A percentile compares a stretch with the other conserved stretches of the same genome.
phyloP scores from a whole-genome alignment of 805 yeast genomes.

The Pichia membranifaciens region DNA sequence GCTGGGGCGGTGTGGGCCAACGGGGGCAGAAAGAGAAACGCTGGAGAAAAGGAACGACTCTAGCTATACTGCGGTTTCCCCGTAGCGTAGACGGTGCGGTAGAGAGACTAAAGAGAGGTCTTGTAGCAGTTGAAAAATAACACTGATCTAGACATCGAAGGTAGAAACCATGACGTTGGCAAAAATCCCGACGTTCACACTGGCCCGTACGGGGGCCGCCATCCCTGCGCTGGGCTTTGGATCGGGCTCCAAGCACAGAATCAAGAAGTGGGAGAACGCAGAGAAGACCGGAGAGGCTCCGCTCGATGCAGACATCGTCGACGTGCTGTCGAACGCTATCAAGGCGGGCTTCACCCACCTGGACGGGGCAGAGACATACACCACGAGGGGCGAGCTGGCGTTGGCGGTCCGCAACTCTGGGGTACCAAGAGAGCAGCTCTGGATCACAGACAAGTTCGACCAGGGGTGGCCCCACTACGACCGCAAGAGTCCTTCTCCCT shows the following conservation, averaged over 20 bases:
- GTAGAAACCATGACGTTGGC: neutral
- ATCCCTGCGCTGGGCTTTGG: constrained; percentile 45
- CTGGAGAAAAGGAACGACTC: too few species aligned
- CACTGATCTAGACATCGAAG: too few species aligned
- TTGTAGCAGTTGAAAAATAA: too few species aligned
- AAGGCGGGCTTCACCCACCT: constrained; percentile 50
- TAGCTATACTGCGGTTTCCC: too few species aligned
- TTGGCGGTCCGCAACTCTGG: constrained; percentile 43
- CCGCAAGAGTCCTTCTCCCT: constrained; percentile 14
- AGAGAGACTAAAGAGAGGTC: too few species aligned
- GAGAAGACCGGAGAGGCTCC: constrained; percentile 14
- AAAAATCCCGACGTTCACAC: constrained; percentile 22
- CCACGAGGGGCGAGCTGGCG: constrained; percentile 56
- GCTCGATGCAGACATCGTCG: constrained; percentile 37
- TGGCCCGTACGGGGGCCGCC: constrained; percentile 26
- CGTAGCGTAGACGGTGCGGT: too few species aligned
- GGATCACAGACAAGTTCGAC: constrained; percentile 56
- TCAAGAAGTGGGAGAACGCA: constrained; percentile 29
- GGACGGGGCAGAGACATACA: constrained; percentile 65
- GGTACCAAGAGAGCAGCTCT: constrained; percentile 42
- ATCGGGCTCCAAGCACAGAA: constrained; percentile 54
- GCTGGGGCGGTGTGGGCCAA: too few species aligned
- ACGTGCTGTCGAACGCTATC: constrained; percentile 42
- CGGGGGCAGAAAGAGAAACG: too few species aligned
- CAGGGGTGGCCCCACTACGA: constrained; percentile 33